A percentile compares a stretch with the other conserved stretches of the same genome.
These are phyloP conservation scores for Annulohypoxylon moriforme DNA, from an alignment of 495 filamentous ascomycete genomes.

Conservation along the genomic window DNA sequence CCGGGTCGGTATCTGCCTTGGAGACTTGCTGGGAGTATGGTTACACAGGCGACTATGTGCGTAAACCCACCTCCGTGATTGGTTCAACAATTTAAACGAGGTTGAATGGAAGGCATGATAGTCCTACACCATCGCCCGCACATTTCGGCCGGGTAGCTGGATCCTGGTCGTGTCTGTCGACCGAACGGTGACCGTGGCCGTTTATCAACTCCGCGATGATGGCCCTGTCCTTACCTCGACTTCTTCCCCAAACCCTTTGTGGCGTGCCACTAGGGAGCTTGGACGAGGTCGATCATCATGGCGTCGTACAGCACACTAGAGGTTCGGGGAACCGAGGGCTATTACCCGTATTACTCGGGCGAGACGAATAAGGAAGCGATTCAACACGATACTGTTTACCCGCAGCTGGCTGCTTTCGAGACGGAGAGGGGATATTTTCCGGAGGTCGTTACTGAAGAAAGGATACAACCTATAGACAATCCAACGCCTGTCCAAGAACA, in stretches of 20 bases:
- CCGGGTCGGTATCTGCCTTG: background rate
- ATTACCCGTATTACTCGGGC: background rate
- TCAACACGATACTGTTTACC: background rate
- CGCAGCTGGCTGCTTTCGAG: constrained; percentile 18
- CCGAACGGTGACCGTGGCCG: background rate
- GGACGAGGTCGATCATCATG: background rate
- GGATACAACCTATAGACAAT: background rate
- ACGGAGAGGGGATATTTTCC: background rate
- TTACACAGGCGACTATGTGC: constrained; percentile 9
- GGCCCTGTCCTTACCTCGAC: background rate
- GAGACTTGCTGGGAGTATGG: background rate
- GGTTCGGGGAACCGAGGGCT: background rate
- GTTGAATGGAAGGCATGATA: background rate
- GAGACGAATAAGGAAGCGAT: constrained; percentile 17
- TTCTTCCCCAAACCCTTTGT: background rate
- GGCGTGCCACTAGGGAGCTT: background rate
- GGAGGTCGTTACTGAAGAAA: constrained; percentile 11
- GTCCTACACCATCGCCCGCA: background rate
- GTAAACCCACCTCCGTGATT: background rate
- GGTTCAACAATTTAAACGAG: background rate
- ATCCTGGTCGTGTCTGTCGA: background rate
- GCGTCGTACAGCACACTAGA: constrained; percentile 28
- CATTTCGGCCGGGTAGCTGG: background rate
- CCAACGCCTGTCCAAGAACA: background rate
- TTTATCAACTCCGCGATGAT: background rate